A percentile compares a stretch with the other conserved stretches of the same genome.
These are phyloP conservation scores for Atalantia buxifolia DNA, from an alignment of 345 rosid genomes.

Conservation along the genomic window DNA sequence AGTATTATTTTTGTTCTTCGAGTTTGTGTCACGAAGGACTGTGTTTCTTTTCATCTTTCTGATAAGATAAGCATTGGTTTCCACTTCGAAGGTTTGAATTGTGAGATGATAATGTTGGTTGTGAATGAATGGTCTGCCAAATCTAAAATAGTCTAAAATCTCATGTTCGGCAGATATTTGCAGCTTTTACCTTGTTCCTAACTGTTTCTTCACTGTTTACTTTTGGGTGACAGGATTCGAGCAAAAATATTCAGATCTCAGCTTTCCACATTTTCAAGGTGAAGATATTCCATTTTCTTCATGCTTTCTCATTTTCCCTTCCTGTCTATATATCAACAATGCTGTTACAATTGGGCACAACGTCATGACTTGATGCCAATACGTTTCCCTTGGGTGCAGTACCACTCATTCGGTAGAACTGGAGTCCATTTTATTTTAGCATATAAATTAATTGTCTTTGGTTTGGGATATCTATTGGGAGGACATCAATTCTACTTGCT, in stretches of 20 bases:
- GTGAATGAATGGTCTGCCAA: background rate
- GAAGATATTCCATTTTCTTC: background rate
- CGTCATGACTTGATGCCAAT: background rate
- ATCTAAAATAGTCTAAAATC: background rate
- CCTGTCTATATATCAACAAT: background rate
- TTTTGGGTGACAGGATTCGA: slow-evolving; percentile 64
- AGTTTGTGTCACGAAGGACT: background rate
- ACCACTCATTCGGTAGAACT: background rate
- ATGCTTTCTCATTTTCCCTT: background rate
- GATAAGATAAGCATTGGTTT: background rate
- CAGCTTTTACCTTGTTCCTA: background rate
- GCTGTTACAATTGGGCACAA: background rate
- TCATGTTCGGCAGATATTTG: too few species aligned
- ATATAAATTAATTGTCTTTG: background rate
- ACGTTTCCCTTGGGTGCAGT: background rate
- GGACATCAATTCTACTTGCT: background rate
- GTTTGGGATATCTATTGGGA: background rate
- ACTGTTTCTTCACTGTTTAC: background rate
- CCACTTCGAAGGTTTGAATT: background rate
- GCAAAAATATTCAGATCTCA: slow-evolving; percentile 85
- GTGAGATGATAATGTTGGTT: background rate
- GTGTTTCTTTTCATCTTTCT: background rate
- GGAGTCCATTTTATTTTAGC: background rate
- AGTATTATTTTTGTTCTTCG: background rate
- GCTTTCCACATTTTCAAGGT: slow-evolving; percentile 99